These are phyloP conservation scores for Hysterium pulicare DNA, from an alignment of 2,329 filamentous ascomycete species.

Conservation along the genomic window DNA sequence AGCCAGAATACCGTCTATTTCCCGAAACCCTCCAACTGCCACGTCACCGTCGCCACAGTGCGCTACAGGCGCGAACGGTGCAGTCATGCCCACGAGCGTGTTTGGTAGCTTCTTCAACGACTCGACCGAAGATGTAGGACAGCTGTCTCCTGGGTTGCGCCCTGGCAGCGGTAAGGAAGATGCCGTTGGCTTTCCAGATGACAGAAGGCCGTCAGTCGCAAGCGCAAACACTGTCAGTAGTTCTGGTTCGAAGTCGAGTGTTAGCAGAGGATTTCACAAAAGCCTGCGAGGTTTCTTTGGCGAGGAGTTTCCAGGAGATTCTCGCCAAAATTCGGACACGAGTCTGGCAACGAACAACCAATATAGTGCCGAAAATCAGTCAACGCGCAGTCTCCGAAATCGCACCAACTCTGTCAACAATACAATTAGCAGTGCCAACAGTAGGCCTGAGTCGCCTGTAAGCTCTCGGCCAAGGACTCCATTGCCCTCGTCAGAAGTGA, in stretches of 20 bases:
- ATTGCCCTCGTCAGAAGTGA: conserved; percentile 84
- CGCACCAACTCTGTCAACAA: conserved; percentile 81
- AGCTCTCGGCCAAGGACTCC: conserved; percentile 80
- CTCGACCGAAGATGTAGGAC: conserved; percentile 66
- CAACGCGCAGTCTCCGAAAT: conserved; percentile 65
- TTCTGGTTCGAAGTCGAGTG: conserved; percentile 71
- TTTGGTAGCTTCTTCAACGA: conserved; percentile 68
- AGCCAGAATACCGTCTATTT: conserved; percentile 55
- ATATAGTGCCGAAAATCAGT: conserved; percentile 53
- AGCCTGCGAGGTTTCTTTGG: conserved; percentile 91
- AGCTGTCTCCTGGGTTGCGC: conserved; percentile 68
- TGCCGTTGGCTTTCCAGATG: conserved; percentile 55
- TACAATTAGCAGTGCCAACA: conserved; percentile 50
- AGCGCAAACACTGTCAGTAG: conserved; percentile 87
- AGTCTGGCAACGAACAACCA: conserved; percentile 53
- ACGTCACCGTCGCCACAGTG: conserved; percentile 53
- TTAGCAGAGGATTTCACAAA: conserved; percentile 68
- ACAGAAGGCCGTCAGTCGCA: conserved; percentile 79
- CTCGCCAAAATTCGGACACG: conserved; percentile 66
- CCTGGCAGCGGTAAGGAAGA: conserved; percentile 52
- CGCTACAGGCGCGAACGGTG: conserved; percentile 45
- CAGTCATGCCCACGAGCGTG: conserved; percentile 43
- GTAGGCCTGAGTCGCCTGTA: conserved; percentile 65
- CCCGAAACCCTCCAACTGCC: conserved; percentile 56
- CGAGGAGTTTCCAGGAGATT: conserved; percentile 72